Evolutionary conservation across 2,329 filamentous ascomycete species (phyloP).

Genomic region (Hirsutella rhossiliensis): DNA sequence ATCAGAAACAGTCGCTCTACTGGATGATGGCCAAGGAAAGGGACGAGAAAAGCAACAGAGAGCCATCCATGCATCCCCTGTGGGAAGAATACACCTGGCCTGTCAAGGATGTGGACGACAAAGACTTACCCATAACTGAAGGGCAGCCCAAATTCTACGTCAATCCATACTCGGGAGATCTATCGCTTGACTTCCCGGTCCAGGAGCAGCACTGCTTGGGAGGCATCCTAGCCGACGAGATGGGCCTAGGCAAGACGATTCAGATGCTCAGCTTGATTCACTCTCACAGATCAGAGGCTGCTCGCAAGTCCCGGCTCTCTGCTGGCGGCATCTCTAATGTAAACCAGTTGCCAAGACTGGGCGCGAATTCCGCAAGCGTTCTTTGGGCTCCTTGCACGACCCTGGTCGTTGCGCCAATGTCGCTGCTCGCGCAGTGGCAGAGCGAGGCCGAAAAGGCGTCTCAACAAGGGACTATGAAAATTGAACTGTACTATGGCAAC

Average conservation of each 20-base stretch:
- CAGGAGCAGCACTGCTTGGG: slow-evolving; percentile 93
- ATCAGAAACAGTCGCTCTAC: slow-evolving; percentile 88
- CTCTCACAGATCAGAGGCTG: slow-evolving; percentile 55
- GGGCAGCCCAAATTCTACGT: slow-evolving; percentile 74
- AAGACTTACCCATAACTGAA: slow-evolving; percentile 53
- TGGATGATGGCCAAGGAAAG: slow-evolving; percentile 97
- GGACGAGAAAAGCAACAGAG: slow-evolving; percentile 56
- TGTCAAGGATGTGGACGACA: slow-evolving; percentile 72
- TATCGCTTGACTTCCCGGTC: slow-evolving; percentile 81
- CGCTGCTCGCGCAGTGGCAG: slow-evolving; percentile 91
- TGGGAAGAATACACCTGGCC: slow-evolving; percentile 98
- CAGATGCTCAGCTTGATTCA: slow-evolving; percentile 95
- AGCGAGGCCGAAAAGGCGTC: slow-evolving; percentile 91
- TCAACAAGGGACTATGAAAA: slow-evolving; percentile 67
- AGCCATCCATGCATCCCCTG: slow-evolving; percentile 84
- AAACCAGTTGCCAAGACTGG: slow-evolving; percentile 50
- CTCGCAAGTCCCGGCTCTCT: slow-evolving; percentile 23
- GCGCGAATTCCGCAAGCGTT: slow-evolving; percentile 42
- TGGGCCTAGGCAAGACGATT: slow-evolving; percentile 97
- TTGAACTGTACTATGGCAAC: slow-evolving; percentile 80
- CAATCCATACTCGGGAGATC: slow-evolving; percentile 91
- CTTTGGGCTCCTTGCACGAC: slow-evolving; percentile 76
- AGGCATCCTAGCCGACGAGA: slow-evolving; percentile 89
- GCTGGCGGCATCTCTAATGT: slow-evolving; percentile 27
- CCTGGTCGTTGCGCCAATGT: slow-evolving; percentile 93